Base-by-base conservation (phyloP, 2,329 filamentous ascomycete species). In the Ascochyta clinopodiicola region DNA sequence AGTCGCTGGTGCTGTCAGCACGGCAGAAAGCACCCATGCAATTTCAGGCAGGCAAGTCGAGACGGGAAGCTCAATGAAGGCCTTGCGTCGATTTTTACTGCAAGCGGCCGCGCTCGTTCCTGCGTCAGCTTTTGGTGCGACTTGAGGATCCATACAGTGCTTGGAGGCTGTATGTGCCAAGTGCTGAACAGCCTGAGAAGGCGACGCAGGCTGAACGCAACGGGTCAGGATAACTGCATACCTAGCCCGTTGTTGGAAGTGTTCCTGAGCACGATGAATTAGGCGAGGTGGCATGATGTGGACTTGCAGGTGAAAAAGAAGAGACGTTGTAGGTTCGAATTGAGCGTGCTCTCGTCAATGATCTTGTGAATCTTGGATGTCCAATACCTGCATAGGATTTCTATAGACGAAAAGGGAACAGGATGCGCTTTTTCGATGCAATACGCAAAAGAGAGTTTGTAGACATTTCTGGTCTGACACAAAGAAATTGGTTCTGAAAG, bases 371-470 rank as follows among this genome's bases (percentile, higher is more conserved):
- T 42, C 43, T 46, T 37, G 29, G 2, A 13, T 50, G 42, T 56
- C 52, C 38, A 56, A 46, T 17, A 56, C 52, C 52, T 50, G 25
- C 25, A 21, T 56, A 56, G 52, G 52, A 37, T 56, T 56, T 56
- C 52, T 51, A 56, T 56, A 56, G 52, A 56, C 46, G 19, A 36
- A 10, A 24, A 24, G 3, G 24, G 32, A 25, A 35, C 27, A 56
- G 36, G 34, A 22, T 19, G 4, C n/a, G 22, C 39, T 49, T 29
- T 49, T 36, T 35, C 40, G 29, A 7, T 22, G 24, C 27, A n/a
- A 42, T 5, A 10, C 17, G 25, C n/a, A 21, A 21, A 17, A 24
- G 5, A 7, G 17, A 19, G 13, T 15, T 44, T 32, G 34, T 27
- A 21, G 15, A 34, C 29, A 4, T 35, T 8, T 17, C 24, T 2